A percentile compares a stretch with the other conserved stretches of the same genome.
Conservation (phyloP, 1,284 basidiomycete species). For the Lentinula novae-zelandiae region DNA sequence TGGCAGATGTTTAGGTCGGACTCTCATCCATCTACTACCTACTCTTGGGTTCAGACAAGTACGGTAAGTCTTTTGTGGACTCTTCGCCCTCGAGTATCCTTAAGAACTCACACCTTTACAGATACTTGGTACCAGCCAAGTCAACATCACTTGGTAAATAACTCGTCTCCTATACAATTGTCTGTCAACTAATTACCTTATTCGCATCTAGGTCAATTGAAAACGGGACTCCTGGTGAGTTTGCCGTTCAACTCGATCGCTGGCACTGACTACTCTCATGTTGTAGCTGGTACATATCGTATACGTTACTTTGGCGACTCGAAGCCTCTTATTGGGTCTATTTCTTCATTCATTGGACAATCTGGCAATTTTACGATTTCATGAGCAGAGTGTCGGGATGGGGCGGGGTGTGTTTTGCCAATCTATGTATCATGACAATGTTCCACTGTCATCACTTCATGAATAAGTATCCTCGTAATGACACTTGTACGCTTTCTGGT, state of each 20-base stretch:
- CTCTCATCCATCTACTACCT: slow-evolving; percentile 77
- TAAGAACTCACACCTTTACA: slow-evolving; percentile 19
- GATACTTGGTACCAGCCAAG: slow-evolving; percentile 58
- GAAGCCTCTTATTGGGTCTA: slow-evolving; percentile 60
- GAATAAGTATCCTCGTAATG: neutral
- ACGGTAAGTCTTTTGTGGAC: slow-evolving; percentile 33
- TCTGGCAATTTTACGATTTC: slow-evolving; percentile 61
- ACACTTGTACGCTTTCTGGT: neutral
- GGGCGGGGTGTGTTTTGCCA: neutral
- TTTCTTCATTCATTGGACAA: slow-evolving; percentile 57
- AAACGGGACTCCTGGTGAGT: slow-evolving; percentile 49
- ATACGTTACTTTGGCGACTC: slow-evolving; percentile 72
- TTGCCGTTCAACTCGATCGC: neutral
- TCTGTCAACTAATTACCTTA: neutral
- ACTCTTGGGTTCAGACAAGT: slow-evolving; percentile 61
- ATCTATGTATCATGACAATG: slow-evolving; percentile 15
- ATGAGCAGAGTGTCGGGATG: neutral
- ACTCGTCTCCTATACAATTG: neutral
- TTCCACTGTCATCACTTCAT: neutral
- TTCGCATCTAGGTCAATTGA: slow-evolving; percentile 56
- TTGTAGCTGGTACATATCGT: slow-evolving; percentile 62
- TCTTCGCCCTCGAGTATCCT: slow-evolving; percentile 1
- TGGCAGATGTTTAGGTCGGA: slow-evolving; percentile 69
- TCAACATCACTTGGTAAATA: slow-evolving; percentile 60
- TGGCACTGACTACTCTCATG: neutral